phyloP scores from a whole-genome alignment of 371 early-diverging fungal species.

The Paraphysoderma sedebokerense region DNA sequence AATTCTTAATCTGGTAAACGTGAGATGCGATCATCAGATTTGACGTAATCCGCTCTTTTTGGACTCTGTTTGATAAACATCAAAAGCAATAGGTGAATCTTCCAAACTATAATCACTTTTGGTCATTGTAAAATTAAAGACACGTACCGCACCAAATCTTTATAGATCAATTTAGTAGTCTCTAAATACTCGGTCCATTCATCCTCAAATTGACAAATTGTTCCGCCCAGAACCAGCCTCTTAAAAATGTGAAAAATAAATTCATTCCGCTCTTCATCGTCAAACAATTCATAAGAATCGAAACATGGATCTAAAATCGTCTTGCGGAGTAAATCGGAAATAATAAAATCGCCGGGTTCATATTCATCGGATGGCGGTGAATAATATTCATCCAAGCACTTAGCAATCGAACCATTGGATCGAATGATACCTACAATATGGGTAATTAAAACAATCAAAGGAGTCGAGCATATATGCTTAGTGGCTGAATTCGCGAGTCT shows the following conservation, averaged over 20 bases:
- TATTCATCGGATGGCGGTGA: no score
- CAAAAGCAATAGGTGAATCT: neutral
- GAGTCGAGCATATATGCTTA: no score
- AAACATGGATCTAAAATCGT: no score
- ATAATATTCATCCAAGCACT: conserved; percentile 22
- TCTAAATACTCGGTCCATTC: conserved; percentile 15
- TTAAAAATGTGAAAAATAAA: conserved; percentile 24
- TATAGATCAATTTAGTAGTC: conserved; percentile 18
- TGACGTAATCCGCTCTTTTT: conserved; percentile 8
- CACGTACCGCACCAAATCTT: conserved; percentile 18
- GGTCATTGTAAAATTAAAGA: neutral
- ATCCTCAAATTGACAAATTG: conserved; percentile 27
- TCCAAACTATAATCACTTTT: neutral
- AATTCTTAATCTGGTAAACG: conserved; percentile 10
- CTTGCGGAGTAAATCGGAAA: neutral
- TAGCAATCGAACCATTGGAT: conserved; percentile 14
- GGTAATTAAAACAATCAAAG: neutral
- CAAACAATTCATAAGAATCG: conserved; percentile 14
- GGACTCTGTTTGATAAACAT: conserved; percentile 2
- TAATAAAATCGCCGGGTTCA: neutral
- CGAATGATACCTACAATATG: conserved; percentile 10
- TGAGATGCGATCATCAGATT: conserved; percentile 10
- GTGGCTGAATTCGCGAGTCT: no score
- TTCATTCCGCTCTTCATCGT: conserved; percentile 13
- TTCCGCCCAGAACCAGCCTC: conserved; percentile 20